Percentiles rank a stretch among this genome's conserved stretches.
Conservation (phyloP, 1,284 basidiomycete species). For the Tilletia caries region DNA sequence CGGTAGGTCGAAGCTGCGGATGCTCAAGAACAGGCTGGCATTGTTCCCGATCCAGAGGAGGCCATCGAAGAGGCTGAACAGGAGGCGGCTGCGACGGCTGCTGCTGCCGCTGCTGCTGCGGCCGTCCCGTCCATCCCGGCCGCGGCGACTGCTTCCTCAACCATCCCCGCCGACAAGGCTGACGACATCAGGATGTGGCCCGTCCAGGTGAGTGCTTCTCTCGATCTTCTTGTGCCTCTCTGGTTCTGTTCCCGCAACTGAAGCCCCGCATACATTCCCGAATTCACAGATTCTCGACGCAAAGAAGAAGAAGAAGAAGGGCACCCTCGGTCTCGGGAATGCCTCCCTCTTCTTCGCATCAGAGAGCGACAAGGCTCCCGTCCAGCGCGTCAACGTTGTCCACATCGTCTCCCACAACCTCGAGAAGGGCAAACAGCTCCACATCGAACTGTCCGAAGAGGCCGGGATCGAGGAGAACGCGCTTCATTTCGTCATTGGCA, state of each 20-base stretch:
- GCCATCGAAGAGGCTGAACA: constrained; percentile 22
- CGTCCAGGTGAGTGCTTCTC: constrained; percentile 31
- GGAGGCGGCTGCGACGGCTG: constrained; percentile 33
- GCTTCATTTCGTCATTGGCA: constrained; percentile 42
- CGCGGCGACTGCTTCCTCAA: constrained; percentile 26
- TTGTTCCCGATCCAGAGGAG: constrained; percentile 29
- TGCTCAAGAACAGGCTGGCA: constrained; percentile 21
- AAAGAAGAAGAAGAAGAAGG: constrained; percentile 51
- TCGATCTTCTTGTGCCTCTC: not conserved
- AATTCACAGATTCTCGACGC: constrained; percentile 33
- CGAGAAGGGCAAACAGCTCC: constrained; percentile 50
- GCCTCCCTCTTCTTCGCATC: constrained; percentile 51
- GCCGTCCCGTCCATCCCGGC: not conserved
- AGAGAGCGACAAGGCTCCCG: constrained; percentile 50
- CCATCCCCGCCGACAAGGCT: constrained; percentile 29
- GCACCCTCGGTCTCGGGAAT: constrained; percentile 51
- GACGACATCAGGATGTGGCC: constrained; percentile 54
- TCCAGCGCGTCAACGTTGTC: constrained; percentile 44
- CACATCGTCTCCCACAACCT: constrained; percentile 35
- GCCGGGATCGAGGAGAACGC: constrained; percentile 29
- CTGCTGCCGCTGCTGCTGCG: constrained; percentile 28
- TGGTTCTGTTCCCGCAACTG: not conserved
- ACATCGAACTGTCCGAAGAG: constrained; percentile 36
- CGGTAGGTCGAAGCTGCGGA: constrained; percentile 33
- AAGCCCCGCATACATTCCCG: not conserved